phyloP scores from a whole-genome alignment of 1,284 basidiomycete genomes.

The Xanthoconium separans region DNA sequence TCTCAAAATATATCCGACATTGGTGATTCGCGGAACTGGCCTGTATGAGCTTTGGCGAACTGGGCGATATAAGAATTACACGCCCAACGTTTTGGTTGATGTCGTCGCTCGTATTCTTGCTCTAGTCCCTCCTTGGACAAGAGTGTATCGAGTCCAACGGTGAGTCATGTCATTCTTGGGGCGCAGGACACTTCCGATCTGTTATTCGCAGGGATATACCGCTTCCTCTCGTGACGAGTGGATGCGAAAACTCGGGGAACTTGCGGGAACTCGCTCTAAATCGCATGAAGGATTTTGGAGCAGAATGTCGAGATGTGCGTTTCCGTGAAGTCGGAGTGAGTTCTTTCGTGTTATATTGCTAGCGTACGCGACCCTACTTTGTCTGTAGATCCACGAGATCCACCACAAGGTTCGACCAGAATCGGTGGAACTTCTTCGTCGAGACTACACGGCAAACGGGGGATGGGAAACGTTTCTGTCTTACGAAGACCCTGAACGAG shows the following conservation, averaged over 20 bases:
- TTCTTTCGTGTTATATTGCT: constrained; percentile 13
- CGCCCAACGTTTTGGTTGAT: constrained; percentile 96
- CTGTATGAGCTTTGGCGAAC: constrained; percentile 97
- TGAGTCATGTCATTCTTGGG: constrained; percentile 26
- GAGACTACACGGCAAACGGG: constrained; percentile 97
- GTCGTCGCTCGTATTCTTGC: constrained; percentile 96
- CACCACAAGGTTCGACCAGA: constrained; percentile 97
- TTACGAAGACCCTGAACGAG: constrained; percentile 96
- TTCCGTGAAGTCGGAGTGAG: constrained; percentile 97
- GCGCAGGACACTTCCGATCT: constrained; percentile 1
- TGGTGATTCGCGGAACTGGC: constrained; percentile 98
- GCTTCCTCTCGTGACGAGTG: constrained; percentile 91
- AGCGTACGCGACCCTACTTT: constrained; percentile 2
- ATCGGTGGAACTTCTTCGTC: constrained; percentile 93
- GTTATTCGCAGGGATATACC: constrained; percentile 79
- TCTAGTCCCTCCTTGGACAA: constrained; percentile 97
- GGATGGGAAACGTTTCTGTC: constrained; percentile 99
- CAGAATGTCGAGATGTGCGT: constrained; percentile 95
- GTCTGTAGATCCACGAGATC: constrained; percentile 90
- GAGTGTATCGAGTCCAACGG: constrained; percentile 97
- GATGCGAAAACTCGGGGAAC: constrained; percentile 98
- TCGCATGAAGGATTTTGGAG: constrained; percentile 98
- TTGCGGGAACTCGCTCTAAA: constrained; percentile 94
- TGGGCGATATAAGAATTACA: constrained; percentile 98
- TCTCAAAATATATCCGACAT: constrained; percentile 96